A percentile compares a stretch with the other conserved stretches of the same genome.
phyloP scores from a whole-genome alignment of 75 land plant genomes.

The Cryptomeria japonica region DNA sequence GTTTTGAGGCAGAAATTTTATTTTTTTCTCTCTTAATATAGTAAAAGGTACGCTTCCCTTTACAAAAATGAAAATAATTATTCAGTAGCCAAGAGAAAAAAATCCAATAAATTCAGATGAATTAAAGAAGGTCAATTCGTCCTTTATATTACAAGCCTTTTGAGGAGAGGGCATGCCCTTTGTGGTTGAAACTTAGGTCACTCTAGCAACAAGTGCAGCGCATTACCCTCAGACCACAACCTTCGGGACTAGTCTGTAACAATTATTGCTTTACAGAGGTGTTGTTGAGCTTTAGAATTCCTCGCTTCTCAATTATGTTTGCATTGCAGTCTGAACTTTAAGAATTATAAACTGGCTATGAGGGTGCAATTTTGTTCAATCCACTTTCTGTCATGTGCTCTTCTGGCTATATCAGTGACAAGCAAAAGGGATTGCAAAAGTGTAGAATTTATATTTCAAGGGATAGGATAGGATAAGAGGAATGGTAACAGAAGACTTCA shows the following conservation, averaged over 20 bases:
- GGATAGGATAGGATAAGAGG: background rate
- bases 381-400: background rate
- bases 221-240: background rate
- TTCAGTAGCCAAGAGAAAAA: background rate
- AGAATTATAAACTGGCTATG: background rate
- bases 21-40: background rate
- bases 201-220: background rate
- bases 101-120: background rate
- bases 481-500: too few species aligned
- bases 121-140: background rate
- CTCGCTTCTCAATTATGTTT: background rate
- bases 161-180: background rate
- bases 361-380: background rate
- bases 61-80: background rate
- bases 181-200: background rate
- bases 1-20: background rate
- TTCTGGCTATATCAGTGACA: too few species aligned
- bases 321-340: background rate
- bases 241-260: background rate
- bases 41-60: background rate
- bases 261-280: background rate
- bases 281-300: background rate
- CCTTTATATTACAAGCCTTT: background rate
- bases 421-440: too few species aligned
- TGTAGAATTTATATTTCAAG: too few species aligned